These are phyloP conservation scores for Microsporum canis DNA, from an alignment of 2,329 filamentous ascomycete species.

Conservation along the genomic window DNA sequence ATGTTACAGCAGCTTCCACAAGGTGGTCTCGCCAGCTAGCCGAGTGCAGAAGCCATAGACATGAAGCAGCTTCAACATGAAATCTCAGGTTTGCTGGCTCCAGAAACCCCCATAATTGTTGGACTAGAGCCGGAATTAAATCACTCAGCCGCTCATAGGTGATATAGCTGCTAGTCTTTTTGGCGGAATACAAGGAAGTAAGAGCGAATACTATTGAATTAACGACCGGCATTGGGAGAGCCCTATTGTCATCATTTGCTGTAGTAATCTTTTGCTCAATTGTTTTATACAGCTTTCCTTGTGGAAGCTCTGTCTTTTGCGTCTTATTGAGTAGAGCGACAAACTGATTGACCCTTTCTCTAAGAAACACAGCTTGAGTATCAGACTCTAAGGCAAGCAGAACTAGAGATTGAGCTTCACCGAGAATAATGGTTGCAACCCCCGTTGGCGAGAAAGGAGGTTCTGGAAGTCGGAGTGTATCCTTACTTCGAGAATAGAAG, in stretches of 20 bases:
- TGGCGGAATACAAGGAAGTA: conserved; percentile 29
- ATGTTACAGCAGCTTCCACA: conserved; percentile 66
- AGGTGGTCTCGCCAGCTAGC: conserved; percentile 57
- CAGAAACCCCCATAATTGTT: conserved; percentile 66
- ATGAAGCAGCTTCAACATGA: conserved; percentile 82
- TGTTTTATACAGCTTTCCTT: conserved; percentile 26
- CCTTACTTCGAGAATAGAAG: conserved; percentile 61
- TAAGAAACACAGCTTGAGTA: conserved; percentile 36
- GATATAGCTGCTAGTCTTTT: conserved; percentile 27
- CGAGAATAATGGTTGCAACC: conserved; percentile 52
- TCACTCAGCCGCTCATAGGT: conserved; percentile 41
- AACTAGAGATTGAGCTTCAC: conserved; percentile 41
- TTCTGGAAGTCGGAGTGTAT: conserved; percentile 51
- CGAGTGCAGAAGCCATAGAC: conserved; percentile 74
- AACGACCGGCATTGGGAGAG: conserved; percentile 26
- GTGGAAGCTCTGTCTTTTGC: conserved; percentile 27
- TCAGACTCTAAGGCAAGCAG: conserved; percentile 23
- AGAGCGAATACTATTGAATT: conserved; percentile 41
- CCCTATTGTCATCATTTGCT: conserved; percentile 16
- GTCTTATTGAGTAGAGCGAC: conserved; percentile 37
- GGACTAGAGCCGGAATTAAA: conserved; percentile 58
- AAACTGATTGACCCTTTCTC: conserved; percentile 49
- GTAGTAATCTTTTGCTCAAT: conserved; percentile 21
- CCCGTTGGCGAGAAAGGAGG: conserved; percentile 48
- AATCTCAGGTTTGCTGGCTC: conserved; percentile 79